Evolutionary conservation across 2,329 filamentous ascomycete species (phyloP).

Genomic region (Scedosporium apiospermum): DNA sequence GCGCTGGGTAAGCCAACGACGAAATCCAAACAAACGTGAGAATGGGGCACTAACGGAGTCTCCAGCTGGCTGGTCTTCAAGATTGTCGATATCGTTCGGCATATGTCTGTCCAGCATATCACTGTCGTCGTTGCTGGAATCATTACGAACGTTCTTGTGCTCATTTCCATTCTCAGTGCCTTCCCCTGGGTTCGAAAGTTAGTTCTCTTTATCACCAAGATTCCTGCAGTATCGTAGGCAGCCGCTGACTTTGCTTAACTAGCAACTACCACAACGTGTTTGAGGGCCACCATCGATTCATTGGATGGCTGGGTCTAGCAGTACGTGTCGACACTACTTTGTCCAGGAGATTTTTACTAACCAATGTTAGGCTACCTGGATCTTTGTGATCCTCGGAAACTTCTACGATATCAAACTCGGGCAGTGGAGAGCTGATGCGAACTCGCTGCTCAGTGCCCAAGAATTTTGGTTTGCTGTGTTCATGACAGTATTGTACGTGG

Average conservation of each 20-base stretch:
- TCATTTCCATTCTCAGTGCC: constrained; percentile 27
- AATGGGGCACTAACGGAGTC: background rate
- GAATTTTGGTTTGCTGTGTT: constrained; percentile 31
- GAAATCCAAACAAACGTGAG: background rate
- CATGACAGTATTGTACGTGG: constrained; percentile 28
- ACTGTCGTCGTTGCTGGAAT: constrained; percentile 27
- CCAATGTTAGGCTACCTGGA: constrained; percentile 22
- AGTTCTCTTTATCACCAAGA: constrained; percentile 11
- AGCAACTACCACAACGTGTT: constrained; percentile 31
- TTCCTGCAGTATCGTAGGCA: background rate
- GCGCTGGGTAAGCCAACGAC: constrained; percentile 21
- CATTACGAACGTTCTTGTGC: constrained; percentile 25
- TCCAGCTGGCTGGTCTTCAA: constrained; percentile 28
- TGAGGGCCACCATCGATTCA: constrained; percentile 30
- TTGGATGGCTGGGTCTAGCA: constrained; percentile 29
- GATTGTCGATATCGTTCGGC: constrained; percentile 24
- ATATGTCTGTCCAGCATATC: constrained; percentile 20
- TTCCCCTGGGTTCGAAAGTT: constrained; percentile 32
- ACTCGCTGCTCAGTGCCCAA: constrained; percentile 24
- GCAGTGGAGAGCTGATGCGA: constrained; percentile 22
- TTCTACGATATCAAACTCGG: constrained; percentile 24
- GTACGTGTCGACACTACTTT: constrained; percentile 14
- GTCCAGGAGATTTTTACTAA: constrained; percentile 19
- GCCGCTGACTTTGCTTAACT: background rate
- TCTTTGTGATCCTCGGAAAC: constrained; percentile 28